These are phyloP conservation scores for Aspergillus diversus DNA, from an alignment of 495 filamentous ascomycete genomes.

Conservation along the genomic window DNA sequence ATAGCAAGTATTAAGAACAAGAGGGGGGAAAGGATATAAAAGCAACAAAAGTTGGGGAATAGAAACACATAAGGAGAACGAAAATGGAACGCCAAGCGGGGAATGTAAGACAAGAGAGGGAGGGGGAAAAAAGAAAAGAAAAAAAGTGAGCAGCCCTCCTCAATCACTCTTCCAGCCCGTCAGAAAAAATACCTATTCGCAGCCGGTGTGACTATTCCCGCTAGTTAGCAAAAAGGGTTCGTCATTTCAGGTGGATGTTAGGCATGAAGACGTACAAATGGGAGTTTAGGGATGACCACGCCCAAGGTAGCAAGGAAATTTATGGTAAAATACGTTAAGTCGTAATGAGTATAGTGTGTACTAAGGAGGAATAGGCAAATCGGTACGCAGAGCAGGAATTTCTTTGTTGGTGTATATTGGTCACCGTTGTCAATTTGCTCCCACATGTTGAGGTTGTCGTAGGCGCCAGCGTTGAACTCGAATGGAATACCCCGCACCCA, in stretches of 20 bases:
- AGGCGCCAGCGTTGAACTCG: constrained; percentile 98
- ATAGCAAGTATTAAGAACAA: constrained; percentile 6
- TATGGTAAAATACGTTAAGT: constrained; percentile 92
- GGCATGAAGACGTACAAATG: constrained; percentile 63
- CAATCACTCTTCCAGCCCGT: constrained; percentile 48
- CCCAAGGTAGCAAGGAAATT: constrained; percentile 90
- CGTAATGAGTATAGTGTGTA: constrained; percentile 99
- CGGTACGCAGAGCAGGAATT: constrained; percentile 92
- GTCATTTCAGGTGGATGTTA: background rate
- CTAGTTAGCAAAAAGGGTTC: constrained; percentile 29
- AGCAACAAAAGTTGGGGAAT: constrained; percentile 6
- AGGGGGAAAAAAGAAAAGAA: constrained; percentile 17
- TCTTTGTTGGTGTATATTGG: constrained; percentile 98
- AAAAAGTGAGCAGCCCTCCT: constrained; percentile 15
- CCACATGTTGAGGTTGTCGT: constrained; percentile 99
- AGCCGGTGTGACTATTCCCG: constrained; percentile 47
- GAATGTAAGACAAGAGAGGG: constrained; percentile 23
- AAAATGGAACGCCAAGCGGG: constrained; percentile 26
- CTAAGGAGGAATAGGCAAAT: constrained; percentile 93
- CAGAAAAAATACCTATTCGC: constrained; percentile 54
- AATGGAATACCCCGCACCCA: constrained; percentile 97
- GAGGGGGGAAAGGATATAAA: constrained; percentile 3
- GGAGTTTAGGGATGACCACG: constrained; percentile 94
- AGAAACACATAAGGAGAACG: constrained; percentile 10
- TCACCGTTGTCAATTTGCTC: constrained; percentile 99